Evolutionary conservation across 805 yeast species (phyloP).

Genomic region (Ogataea pignaliae): DNA sequence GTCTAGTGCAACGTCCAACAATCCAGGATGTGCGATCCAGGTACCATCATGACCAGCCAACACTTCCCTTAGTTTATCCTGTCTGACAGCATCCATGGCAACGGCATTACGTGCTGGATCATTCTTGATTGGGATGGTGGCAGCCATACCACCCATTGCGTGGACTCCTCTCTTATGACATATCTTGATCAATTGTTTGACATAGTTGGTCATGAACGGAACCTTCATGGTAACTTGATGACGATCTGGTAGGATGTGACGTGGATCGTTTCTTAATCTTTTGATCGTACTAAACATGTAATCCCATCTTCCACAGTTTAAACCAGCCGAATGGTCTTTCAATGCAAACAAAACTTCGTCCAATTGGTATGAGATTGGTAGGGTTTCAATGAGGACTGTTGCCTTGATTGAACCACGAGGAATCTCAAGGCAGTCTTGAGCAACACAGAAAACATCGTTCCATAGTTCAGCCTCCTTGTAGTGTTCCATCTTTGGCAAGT

Average conservation of each 20-base stretch:
- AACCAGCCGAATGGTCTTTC: slow-evolving; percentile 72
- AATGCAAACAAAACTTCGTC: slow-evolving; percentile 77
- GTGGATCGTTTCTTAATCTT: slow-evolving; percentile 63
- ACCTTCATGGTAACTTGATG: slow-evolving; percentile 75
- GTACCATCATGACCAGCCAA: slow-evolving; percentile 82
- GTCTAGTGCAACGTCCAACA: slow-evolving; percentile 66
- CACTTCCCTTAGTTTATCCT: slow-evolving; percentile 74
- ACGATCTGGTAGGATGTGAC: slow-evolving; percentile 72
- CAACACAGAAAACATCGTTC: slow-evolving; percentile 73
- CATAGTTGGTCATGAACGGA: slow-evolving; percentile 78
- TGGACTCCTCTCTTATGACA: slow-evolving; percentile 79
- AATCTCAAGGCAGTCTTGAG: slow-evolving; percentile 67
- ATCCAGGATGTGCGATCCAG: slow-evolving; percentile 87
- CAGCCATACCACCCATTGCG: slow-evolving; percentile 92
- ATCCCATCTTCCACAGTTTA: slow-evolving; percentile 90
- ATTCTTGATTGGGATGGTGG: slow-evolving; percentile 75
- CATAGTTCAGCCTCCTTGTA: slow-evolving; percentile 78
- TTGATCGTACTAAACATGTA: slow-evolving; percentile 79
- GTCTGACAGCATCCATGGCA: slow-evolving; percentile 69
- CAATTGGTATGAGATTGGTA: slow-evolving; percentile 84
- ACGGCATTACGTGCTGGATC: slow-evolving; percentile 57
- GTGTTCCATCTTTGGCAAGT: slow-evolving; percentile 84
- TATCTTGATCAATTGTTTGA: slow-evolving; percentile 63
- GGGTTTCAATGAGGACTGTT: slow-evolving; percentile 75
- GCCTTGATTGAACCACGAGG: slow-evolving; percentile 78